phyloP scores from a whole-genome alignment of 495 filamentous ascomycete species.

The Aspergillus asperescens region DNA sequence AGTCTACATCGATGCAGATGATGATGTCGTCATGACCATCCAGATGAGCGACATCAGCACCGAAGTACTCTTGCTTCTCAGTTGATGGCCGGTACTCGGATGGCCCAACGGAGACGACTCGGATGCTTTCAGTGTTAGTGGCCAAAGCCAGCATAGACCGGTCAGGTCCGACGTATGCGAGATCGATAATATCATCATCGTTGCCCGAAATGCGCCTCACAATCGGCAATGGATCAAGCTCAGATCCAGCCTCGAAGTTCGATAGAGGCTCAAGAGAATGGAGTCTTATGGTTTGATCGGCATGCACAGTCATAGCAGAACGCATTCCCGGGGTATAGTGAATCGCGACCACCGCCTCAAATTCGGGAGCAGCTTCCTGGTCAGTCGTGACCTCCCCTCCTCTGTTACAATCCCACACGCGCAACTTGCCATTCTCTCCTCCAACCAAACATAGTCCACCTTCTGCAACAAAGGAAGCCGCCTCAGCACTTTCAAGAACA shows the following conservation, averaged over 20 bases:
- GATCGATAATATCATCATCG: constrained; percentile 93
- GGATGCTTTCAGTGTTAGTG: constrained; percentile 90
- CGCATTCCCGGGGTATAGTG: constrained; percentile 56
- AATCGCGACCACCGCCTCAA: constrained; percentile 69
- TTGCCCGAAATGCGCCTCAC: constrained; percentile 83
- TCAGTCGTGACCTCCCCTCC: constrained; percentile 75
- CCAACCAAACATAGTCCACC: constrained; percentile 72
- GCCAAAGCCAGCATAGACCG: constrained; percentile 80
- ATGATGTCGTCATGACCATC: constrained; percentile 92
- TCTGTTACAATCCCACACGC: constrained; percentile 73
- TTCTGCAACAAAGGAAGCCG: constrained; percentile 68
- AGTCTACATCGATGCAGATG: constrained; percentile 89
- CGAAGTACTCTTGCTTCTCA: constrained; percentile 59
- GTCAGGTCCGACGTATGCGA: constrained; percentile 75
- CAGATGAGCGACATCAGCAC: constrained; percentile 77
- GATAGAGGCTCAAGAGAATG: constrained; percentile 53
- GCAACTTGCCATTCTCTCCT: constrained; percentile 74
- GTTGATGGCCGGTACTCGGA: constrained; percentile 33
- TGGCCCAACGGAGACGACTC: constrained; percentile 64
- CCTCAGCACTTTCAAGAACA: constrained; percentile 79
- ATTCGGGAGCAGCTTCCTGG: constrained; percentile 60
- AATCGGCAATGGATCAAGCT: constrained; percentile 46
- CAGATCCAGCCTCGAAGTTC: constrained; percentile 29
- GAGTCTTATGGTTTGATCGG: constrained; percentile 77
- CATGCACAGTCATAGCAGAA: constrained; percentile 76